Evolutionary conservation across 805 yeast genomes (phyloP), one percentile per base, ranked within the genome.

Genomic region (Saturnispora ahearnii): DNA sequence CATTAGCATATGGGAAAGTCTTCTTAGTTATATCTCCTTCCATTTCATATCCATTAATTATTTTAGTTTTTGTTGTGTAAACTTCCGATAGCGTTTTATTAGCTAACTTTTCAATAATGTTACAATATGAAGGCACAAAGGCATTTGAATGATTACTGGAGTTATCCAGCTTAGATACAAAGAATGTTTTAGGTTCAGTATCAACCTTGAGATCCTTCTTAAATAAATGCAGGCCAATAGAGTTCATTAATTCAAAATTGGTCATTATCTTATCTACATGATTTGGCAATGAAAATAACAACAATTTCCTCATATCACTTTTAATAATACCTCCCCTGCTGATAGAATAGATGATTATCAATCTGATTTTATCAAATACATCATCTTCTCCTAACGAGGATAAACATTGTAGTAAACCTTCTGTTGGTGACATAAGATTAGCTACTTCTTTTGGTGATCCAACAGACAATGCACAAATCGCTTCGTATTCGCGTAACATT

Each of bases 301-400:
- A 73, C 36, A 93, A 67, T 61, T 90, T 88, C 45, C 70, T 65
- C 54, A 84, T 78, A 68, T 93, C 99, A 7, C 73, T 62, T 58
- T 80, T 84, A 5, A 85, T 73, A 13, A 93, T 67, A 0, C 96
- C 96, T 3, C 90, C 91, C 56, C 98, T 74, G 62, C 81, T 84
- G 29, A 89, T 63, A 0, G 87, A 83, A 64, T 93, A 93, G 2
- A 85, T 67, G 21, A 86, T 69, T 12, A 93, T 76, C 29, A 85
- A 69, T 52, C 99, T 76, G 50, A 88, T 69, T 61, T 87, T 87
- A 60, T 87, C 50, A 73, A 71, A 29, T 71, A 77, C 41, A 80
- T 71, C 40, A 68, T 72, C 26, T 69, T 71, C 50, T 8, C 24
- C 29, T 18, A 48, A 29, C 41, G 77, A 66, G 0, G 72, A 67